Percentiles rank a stretch among this genome's conserved stretches.
Evolutionary conservation across 2,329 filamentous ascomycete genomes (phyloP).

Genomic region (Diaporthe batatas): DNA sequence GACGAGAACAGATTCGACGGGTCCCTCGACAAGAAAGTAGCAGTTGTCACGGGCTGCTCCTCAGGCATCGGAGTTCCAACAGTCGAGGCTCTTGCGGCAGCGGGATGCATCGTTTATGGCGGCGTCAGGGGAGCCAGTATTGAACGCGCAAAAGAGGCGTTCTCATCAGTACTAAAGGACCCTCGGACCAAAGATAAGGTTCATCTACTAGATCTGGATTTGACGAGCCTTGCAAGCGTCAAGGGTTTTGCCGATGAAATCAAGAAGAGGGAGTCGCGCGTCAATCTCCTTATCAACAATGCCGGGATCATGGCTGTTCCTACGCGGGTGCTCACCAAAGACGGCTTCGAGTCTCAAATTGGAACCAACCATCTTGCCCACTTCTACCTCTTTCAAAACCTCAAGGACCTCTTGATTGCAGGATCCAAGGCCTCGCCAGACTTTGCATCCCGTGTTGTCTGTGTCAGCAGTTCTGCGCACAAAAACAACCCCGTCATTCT

Average conservation of each 20-base stretch:
- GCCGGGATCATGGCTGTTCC: constrained; percentile 58
- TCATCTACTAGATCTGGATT: constrained; percentile 52
- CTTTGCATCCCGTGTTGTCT: constrained; percentile 60
- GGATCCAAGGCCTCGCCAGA: constrained; percentile 50
- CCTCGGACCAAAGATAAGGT: constrained; percentile 45
- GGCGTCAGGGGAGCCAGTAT: constrained; percentile 55
- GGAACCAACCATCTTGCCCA: constrained; percentile 65
- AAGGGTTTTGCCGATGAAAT: constrained; percentile 51
- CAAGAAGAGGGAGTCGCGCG: constrained; percentile 43
- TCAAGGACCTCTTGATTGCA: constrained; percentile 58
- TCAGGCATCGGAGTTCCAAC: constrained; percentile 58
- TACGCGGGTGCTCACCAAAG: constrained; percentile 52
- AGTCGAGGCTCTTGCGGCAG: constrained; percentile 55
- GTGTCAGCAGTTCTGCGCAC: constrained; percentile 58
- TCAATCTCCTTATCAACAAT: constrained; percentile 57
- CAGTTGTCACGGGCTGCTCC: constrained; percentile 56
- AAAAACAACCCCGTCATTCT: constrained; percentile 49
- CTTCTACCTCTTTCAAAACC: constrained; percentile 65
- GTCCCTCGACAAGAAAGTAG: constrained; percentile 52
- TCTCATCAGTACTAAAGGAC: constrained; percentile 48
- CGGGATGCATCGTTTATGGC: constrained; percentile 58
- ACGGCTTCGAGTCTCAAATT: constrained; percentile 65
- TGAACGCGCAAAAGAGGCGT: constrained; percentile 52
- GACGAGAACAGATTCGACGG: constrained; percentile 52
- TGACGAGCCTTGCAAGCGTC: constrained; percentile 50